Conservation (phyloP, 2,329 filamentous ascomycete genomes). For the Arthrobotrys sphaeroides region DNA sequence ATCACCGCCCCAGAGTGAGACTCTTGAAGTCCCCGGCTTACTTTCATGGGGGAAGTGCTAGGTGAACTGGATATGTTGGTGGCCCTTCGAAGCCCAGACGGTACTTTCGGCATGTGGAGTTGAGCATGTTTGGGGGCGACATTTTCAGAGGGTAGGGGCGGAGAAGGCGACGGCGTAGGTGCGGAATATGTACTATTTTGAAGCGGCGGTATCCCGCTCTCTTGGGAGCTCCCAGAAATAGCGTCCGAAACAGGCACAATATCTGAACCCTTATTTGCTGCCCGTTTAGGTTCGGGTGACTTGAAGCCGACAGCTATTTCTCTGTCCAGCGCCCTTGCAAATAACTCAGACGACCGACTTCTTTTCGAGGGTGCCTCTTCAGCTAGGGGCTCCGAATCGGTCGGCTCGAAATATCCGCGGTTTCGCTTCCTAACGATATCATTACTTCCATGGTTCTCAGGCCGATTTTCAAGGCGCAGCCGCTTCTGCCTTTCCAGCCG, state of each 20-base stretch:
- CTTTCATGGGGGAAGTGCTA: constrained; percentile 28
- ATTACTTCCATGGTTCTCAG: background rate
- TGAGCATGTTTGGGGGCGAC: constrained; percentile 15
- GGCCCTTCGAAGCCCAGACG: constrained; percentile 33
- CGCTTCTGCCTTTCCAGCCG: constrained; percentile 39
- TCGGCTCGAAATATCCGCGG: background rate
- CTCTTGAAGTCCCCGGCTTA: background rate
- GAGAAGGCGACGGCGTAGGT: constrained; percentile 46
- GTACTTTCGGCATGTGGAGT: constrained; percentile 33
- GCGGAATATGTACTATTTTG: constrained; percentile 12
- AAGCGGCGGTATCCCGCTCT: background rate
- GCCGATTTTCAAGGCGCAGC: constrained; percentile 14
- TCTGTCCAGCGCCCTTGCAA: constrained; percentile 20
- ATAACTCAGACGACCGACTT: constrained; percentile 43
- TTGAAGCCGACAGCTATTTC: background rate
- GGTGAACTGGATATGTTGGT: constrained; percentile 42
- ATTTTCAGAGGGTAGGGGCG: constrained; percentile 19
- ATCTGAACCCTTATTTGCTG: background rate
- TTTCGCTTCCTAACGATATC: constrained; percentile 14
- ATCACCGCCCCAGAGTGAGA: too few relatives aligned
- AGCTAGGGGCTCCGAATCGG: background rate
- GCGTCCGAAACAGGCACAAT: background rate
- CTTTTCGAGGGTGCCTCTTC: constrained; percentile 12
- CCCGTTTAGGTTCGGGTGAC: background rate
- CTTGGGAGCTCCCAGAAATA: background rate